These are phyloP conservation scores for Helotiales sp. DNA, from an alignment of 2,329 filamentous ascomycete species.

Conservation along the genomic window DNA sequence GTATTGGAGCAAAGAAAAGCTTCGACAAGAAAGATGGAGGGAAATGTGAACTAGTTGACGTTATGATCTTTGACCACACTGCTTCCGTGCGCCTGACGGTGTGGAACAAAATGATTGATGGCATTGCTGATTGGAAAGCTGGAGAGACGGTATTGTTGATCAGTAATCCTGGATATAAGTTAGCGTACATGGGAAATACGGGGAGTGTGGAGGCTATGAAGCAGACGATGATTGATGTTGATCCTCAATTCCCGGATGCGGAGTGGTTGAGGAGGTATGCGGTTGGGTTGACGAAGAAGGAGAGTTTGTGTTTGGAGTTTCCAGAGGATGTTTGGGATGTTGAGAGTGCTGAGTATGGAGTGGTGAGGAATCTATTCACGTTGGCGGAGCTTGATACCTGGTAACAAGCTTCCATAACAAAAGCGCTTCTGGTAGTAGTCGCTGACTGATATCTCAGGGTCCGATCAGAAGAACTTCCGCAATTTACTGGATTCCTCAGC, in stretches of 20 bases:
- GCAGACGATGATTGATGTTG: slow-evolving; percentile 53
- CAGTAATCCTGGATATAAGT: slow-evolving; percentile 34
- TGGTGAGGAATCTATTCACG: slow-evolving; percentile 40
- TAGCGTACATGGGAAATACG: slow-evolving; percentile 19
- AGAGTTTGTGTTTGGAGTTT: slow-evolving; percentile 51
- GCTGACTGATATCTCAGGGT: slow-evolving; percentile 26
- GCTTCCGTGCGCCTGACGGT: slow-evolving; percentile 52
- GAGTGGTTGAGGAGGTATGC: slow-evolving; percentile 53
- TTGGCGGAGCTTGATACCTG: slow-evolving; percentile 45
- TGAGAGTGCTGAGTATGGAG: slow-evolving; percentile 35
- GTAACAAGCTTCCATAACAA: slow-evolving; percentile 21
- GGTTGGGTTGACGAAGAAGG: slow-evolving; percentile 46
- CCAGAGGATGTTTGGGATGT: slow-evolving; percentile 42
- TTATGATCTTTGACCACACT: slow-evolving; percentile 59
- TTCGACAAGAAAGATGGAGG: slow-evolving; percentile 46
- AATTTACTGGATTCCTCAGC: slow-evolving; percentile 43
- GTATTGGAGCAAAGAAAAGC: slow-evolving; percentile 52
- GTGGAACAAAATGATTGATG: slow-evolving; percentile 51
- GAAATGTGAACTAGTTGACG: slow-evolving; percentile 46
- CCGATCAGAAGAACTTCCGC: slow-evolving; percentile 32
- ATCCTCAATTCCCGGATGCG: slow-evolving; percentile 54
- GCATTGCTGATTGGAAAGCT: slow-evolving; percentile 45
- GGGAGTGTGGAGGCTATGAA: slow-evolving; percentile 38
- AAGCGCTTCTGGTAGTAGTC: neutral
- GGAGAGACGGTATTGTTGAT: slow-evolving; percentile 52